Evolutionary conservation across 345 rosid genomes (phyloP), one percentile per base, ranked within the genome.

Genomic region (Rubroshorea leprosula): DNA sequence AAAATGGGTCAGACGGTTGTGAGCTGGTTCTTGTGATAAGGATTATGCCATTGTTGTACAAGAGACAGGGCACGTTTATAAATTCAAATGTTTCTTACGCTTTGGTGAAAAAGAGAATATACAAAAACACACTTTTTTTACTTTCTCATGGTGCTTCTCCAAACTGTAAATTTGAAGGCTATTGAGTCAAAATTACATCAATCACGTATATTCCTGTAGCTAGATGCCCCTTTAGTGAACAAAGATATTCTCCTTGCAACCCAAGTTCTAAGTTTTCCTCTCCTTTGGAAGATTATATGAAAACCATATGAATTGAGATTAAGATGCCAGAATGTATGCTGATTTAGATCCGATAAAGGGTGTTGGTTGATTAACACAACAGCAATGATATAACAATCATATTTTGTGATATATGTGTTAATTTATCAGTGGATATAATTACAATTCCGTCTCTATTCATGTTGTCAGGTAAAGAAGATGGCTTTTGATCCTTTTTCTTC

Each of bases 11-110:
- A 49, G 48, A 46, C 59, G 51, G 63, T 13, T 46, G 67, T 41
- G 69, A 62, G 63, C 76, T 62, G 68, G 55, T 62, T 68, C 48
- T 65, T 48, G 62, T 18, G 68, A 68, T 20, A 65, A 65, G 61
- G 61, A 35, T 35, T 48, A 56, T 68, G 63, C 18, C 18, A n/a
- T 61, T 64, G 62, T 57, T 70, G 45, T 26, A 43, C 60, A 49
- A 49, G 44, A 23, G 68, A 60, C 67, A 68, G 60, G 12, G 23
- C 15, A 47, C 50, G 66, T 55, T 66, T 41, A 63, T 60, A 59
- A 29, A 51, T 69, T 66, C 67, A 67, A 45, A 65, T 46, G 53
- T 62, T 68, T 43, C 55, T 53, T 39, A 27, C 55, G 16, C 48
- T 52, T 47, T 63, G 57, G 64, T 63, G 60, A 63, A 50, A 35